Evolutionary conservation across 176 grass and related monocot genomes (phyloP), one percentile per base, ranked within the genome.

Genomic region (Lolium rigidum): DNA sequence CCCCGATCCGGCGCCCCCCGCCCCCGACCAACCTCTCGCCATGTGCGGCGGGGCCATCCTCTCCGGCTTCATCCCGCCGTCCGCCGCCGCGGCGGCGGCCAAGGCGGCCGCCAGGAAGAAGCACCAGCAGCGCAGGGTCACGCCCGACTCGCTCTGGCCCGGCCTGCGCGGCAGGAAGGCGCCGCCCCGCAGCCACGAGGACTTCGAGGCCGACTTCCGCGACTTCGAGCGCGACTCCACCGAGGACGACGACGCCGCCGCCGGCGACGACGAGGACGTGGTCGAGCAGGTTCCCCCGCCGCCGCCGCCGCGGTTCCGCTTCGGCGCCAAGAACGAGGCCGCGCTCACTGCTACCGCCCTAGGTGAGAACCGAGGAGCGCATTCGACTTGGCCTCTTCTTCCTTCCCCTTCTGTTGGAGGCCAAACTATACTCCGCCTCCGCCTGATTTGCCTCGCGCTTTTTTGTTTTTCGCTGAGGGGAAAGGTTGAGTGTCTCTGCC

Each of bases 21-120:
- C 35, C 28, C 21, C 17, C 31, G 1, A n/a, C 28, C 12, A n/a
- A n/a, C n/a, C n/a, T n/a, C 43, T 24, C 11, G 82, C 77, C 49
- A 95, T 95, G 93, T 95, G 93, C 48, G 93, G 93, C 84, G 93
- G 93, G 60, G 93, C 93, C 62, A 92, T 95, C 86, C 75, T 95
- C 86, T 92, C 93, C 43, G 83, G 73, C 7, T 87, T 92, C 86
- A 95, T 95, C 66, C 93, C 86, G 26, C 69, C 90, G 37, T 85
- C 83, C 26, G 70, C 82, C 2, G 70, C 70, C 0, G 83, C 59
- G 1, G 83, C 79, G 43, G 70, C 77, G 1, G 68, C 70, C 10
- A 74, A 74, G 61, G 86, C 86, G 8, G 66, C 68, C 3, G 49
- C 58, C 10, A 67, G 50, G 69, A 81, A 82, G 84, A 74, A 58